A percentile compares a stretch with the other conserved stretches of the same genome.
phyloP scores from a whole-genome alignment of 371 early-diverging fungal species.

The Apophysomyces elegans region DNA sequence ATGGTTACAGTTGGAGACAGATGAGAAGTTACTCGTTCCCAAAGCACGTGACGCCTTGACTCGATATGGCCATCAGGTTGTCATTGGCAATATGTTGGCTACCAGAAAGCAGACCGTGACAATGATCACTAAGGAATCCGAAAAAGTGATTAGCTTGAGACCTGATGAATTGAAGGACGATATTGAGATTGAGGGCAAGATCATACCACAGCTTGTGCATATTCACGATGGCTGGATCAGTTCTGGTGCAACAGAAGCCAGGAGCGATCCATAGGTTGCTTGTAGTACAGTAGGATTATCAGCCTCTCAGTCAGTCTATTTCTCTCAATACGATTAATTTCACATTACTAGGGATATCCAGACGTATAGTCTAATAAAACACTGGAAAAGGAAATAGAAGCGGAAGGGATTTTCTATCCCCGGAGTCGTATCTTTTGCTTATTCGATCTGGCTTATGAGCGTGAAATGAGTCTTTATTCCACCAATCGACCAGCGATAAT shows the following conservation, averaged over 20 bases:
- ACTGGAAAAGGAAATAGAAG: too few relatives aligned
- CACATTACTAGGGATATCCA: too few relatives aligned
- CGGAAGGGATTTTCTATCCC: too few relatives aligned
- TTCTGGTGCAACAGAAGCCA: conserved; percentile 35
- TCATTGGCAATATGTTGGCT: conserved; percentile 91
- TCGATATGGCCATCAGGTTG: conserved; percentile 95
- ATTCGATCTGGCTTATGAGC: too few relatives aligned
- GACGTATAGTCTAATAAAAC: too few relatives aligned
- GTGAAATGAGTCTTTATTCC: too few relatives aligned
- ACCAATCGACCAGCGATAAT: too few relatives aligned
- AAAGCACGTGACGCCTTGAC: conserved; percentile 84
- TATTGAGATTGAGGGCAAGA: conserved; percentile 86
- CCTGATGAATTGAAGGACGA: conserved; percentile 62
- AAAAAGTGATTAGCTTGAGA: conserved; percentile 67
- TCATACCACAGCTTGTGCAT: conserved; percentile 78
- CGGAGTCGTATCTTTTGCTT: too few relatives aligned
- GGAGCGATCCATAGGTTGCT: background rate
- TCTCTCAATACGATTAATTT: too few relatives aligned
- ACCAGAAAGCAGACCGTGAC: conserved; percentile 89
- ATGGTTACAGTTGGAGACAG: conserved; percentile 84
- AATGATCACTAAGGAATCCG: conserved; percentile 64
- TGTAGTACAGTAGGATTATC: background rate
- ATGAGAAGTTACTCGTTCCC: conserved; percentile 73
- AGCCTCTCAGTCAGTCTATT: too few relatives aligned
- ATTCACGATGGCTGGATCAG: conserved; percentile 70